phyloP scores from a whole-genome alignment of 1,139 yeast genomes.

The Candida glucosophila region DNA sequence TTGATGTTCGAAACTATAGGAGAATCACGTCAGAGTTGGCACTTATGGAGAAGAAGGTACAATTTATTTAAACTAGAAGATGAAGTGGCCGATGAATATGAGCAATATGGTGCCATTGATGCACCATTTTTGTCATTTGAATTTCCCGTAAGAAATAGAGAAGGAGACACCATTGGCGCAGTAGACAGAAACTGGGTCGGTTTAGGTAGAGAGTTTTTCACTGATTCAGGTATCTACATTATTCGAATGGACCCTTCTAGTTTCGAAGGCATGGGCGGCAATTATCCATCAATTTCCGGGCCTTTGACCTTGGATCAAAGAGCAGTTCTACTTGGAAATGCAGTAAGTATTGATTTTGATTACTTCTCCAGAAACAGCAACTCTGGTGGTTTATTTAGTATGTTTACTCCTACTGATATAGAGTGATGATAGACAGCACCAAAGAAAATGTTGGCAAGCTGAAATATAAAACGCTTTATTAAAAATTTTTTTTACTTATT shows the following conservation, averaged over 20 bases:
- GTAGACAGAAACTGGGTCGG: conserved; percentile 96
- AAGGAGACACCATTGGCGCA: conserved; percentile 55
- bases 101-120: conserved; percentile 79
- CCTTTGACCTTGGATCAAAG: conserved; percentile 69
- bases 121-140: conserved; percentile 82
- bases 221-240: conserved; percentile 90
- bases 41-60: conserved; percentile 82
- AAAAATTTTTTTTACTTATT: conserved; percentile 3
- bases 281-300: conserved; percentile 33
- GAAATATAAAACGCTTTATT: conserved; percentile 2
- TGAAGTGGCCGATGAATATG: conserved; percentile 37
- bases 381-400: conserved; percentile 31
- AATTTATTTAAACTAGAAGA: conserved; percentile 58
- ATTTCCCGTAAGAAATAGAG: conserved; percentile 62
- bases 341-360: conserved; percentile 89
- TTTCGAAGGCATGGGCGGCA: conserved; percentile 39
- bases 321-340: conserved; percentile 78
- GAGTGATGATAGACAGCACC: not conserved
- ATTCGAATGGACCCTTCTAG: conserved; percentile 72
- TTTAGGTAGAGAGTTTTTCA: conserved; percentile 80
- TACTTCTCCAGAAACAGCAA: conserved; percentile 84
- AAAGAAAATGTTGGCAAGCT: not conserved
- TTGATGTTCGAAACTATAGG: conserved; percentile 54
- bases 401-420: conserved; percentile 9
- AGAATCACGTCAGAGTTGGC: conserved; percentile 90